A percentile compares a stretch with the other conserved stretches of the same genome.
phyloP scores from a whole-genome alignment of 805 yeast genomes.

The Grigorovia yakushimaensis region DNA sequence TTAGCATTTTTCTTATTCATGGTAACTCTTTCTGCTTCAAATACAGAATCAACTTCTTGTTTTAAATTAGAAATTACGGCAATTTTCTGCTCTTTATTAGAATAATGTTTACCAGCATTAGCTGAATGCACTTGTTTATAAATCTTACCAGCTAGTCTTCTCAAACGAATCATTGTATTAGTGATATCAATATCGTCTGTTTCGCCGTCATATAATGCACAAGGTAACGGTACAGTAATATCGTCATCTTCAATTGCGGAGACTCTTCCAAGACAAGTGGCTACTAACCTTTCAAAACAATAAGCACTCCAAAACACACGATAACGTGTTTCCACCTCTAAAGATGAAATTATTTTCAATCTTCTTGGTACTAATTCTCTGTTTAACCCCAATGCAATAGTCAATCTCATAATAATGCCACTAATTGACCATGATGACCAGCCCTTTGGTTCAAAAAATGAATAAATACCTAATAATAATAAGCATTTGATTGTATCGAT shows the following conservation, averaged over 20 bases:
- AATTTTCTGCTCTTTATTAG: slow-evolving; percentile 26
- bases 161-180: slow-evolving; percentile 33
- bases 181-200: slow-evolving; percentile 33
- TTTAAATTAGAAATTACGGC: slow-evolving; percentile 28
- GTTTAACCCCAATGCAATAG: slow-evolving; percentile 39
- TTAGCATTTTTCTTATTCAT: slow-evolving; percentile 12
- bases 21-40: slow-evolving; percentile 17
- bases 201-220: slow-evolving; percentile 33
- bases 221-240: slow-evolving; percentile 37
- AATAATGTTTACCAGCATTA: slow-evolving; percentile 28
- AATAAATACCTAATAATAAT: slow-evolving; percentile 38
- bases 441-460: slow-evolving; percentile 42
- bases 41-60: slow-evolving; percentile 26
- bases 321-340: slow-evolving; percentile 35
- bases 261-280: slow-evolving; percentile 41
- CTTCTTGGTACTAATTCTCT: slow-evolving; percentile 28
- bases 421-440: slow-evolving; percentile 44
- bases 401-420: slow-evolving; percentile 38
- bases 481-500: slow-evolving; percentile 34
- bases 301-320: slow-evolving; percentile 43
- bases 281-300: slow-evolving; percentile 39
- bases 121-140: slow-evolving; percentile 38
- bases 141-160: slow-evolving; percentile 40
- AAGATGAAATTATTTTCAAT: slow-evolving; percentile 22
- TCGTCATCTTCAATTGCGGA: slow-evolving; percentile 41